Evolutionary conservation across 2,329 filamentous ascomycete genomes (phyloP).

Genomic region (Leptographium radiaticola): DNA sequence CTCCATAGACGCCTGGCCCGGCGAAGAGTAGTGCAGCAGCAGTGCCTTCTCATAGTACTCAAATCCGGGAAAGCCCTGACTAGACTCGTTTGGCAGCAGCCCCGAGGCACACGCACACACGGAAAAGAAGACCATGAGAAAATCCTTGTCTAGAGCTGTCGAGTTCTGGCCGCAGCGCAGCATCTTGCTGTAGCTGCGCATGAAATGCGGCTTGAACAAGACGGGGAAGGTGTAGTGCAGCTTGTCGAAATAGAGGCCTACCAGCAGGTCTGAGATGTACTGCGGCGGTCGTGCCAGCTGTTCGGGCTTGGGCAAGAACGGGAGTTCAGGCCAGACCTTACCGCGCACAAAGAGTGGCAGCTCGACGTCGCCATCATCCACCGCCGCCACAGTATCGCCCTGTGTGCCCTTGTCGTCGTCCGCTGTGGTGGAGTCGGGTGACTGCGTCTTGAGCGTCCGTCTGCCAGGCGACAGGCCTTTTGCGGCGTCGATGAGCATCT

Average conservation of each 20-base stretch:
- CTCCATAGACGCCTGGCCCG: conserved; percentile 16
- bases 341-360: conserved; percentile 17
- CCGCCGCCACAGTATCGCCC: no score
- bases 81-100: conserved; percentile 10
- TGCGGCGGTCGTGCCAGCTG: conserved; percentile 15
- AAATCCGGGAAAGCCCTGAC: conserved; percentile 10
- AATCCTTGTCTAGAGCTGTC: conserved; percentile 9
- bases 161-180: conserved; percentile 2
- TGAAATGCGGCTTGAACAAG: conserved; percentile 16
- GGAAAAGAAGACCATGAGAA: conserved; percentile 17
- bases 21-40: conserved; percentile 15
- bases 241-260: conserved; percentile 17
- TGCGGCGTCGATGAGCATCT: conserved; percentile 17
- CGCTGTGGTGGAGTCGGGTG: neutral
- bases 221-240: conserved; percentile 18
- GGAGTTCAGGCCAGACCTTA: conserved; percentile 15
- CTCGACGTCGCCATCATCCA: conserved; percentile 10
- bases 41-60: conserved; percentile 15
- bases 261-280: conserved; percentile 16
- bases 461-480: conserved; percentile 12
- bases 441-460: neutral
- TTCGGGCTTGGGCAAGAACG: conserved; percentile 15
- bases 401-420: neutral
- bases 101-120: conserved; percentile 18
- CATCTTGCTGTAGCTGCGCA: conserved; percentile 13